Evolutionary conservation across 306 rosid genomes (phyloP).

Genomic region (Gynostemma pentaphyllum): DNA sequence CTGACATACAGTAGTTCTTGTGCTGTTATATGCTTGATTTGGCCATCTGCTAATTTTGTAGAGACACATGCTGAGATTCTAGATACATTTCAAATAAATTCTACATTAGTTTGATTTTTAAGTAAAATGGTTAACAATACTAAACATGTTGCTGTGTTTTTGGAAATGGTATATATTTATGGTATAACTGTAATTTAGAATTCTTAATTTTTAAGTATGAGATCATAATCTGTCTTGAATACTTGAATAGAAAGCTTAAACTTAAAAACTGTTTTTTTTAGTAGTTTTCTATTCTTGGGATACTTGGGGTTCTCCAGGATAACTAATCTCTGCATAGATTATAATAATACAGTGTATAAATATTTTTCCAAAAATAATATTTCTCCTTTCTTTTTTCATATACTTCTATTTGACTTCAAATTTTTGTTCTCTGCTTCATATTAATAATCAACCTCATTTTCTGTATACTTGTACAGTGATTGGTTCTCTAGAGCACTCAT

Average conservation of each 20-base stretch:
- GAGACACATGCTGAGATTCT: not conserved
- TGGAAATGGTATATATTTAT: not conserved
- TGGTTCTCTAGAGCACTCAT: slow-evolving; percentile 86
- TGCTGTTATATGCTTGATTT: not conserved
- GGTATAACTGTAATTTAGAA: not conserved
- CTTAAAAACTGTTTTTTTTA: not conserved
- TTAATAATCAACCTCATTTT: not conserved
- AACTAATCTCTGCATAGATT: not conserved
- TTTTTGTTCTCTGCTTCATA: not conserved
- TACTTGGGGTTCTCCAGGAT: not conserved
- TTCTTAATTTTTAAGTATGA: not conserved
- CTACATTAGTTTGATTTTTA: not conserved
- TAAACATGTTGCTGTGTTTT: not conserved
- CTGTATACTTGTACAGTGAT: slow-evolving; percentile 41
- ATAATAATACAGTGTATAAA: not conserved
- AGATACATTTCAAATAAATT: not conserved
- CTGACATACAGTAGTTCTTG: not conserved
- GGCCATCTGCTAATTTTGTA: not conserved
- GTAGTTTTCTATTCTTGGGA: not conserved
- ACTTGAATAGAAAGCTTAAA: not conserved
- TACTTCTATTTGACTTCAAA: not conserved
- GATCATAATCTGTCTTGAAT: not conserved
- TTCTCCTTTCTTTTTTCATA: not conserved
- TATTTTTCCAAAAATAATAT: not conserved
- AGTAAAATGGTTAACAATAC: not conserved